Conservation (phyloP, 768 basidiomycete genomes). For the Kwoniella shandongensis region DNA sequence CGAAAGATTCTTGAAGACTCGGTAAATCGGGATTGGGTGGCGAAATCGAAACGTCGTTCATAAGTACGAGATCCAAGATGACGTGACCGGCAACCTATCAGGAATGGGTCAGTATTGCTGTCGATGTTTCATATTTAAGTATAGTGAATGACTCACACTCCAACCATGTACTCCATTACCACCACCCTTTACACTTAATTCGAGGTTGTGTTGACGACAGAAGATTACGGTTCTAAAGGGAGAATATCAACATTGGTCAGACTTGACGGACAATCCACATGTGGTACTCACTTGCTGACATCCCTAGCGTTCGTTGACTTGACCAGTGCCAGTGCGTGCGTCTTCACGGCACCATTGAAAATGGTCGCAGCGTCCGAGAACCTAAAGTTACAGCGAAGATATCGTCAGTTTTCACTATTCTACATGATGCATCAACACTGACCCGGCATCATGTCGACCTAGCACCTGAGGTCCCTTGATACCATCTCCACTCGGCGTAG, state of each 20-base stretch:
- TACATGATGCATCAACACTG: background rate
- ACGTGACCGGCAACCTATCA: slow-evolving; percentile 76
- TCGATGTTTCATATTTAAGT: too few species aligned
- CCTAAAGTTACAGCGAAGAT: slow-evolving; percentile 18
- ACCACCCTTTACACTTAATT: slow-evolving; percentile 81
- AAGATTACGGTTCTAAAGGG: slow-evolving; percentile 65
- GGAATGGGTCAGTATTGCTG: background rate
- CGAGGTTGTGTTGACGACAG: slow-evolving; percentile 68
- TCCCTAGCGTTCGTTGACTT: slow-evolving; percentile 77
- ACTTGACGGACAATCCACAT: background rate
- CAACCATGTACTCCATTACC: slow-evolving; percentile 90
- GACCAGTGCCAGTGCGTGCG: slow-evolving; percentile 64
- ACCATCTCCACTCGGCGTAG: background rate
- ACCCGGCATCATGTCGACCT: slow-evolving; percentile 26
- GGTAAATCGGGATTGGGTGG: slow-evolving; percentile 28
- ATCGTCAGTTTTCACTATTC: background rate
- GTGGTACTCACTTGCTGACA: slow-evolving; percentile 68
- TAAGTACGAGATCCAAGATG: slow-evolving; percentile 72
- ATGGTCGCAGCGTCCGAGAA: slow-evolving; percentile 53
- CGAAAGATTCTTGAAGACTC: slow-evolving; percentile 25
- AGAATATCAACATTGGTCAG: slow-evolving; percentile 1
- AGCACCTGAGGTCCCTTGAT: slow-evolving; percentile 18
- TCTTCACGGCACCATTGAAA: slow-evolving; percentile 75
- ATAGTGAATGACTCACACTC: slow-evolving; percentile 62
- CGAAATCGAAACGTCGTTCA: slow-evolving; percentile 70